Evolutionary conservation across 192 early-diverging fungal genomes (phyloP), one percentile per base, ranked within the genome.

Genomic region (Backusella circina): DNA sequence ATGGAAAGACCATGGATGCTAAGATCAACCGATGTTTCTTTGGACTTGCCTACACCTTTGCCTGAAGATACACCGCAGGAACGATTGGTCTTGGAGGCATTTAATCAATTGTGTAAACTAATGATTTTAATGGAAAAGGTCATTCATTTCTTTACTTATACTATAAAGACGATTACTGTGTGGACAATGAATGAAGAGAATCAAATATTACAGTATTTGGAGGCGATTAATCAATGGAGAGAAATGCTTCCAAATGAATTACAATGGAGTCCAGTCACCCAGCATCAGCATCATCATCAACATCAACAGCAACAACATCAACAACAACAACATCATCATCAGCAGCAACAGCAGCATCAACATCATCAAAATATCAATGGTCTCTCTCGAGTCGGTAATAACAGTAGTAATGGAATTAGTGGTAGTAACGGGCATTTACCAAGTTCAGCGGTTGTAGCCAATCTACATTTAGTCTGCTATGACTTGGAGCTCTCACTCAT

Each of bases 41-140:
- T 79, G 21, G 66, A 67, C 12, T 66, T 80, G 36, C 82, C 82
- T 1, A 67, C 54, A 30, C 50, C 72, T 16, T 54, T 74, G 21
- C 82, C 77, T 8, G 78, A 74, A 64, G 82, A 83, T 67, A 69
- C 67, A 35, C 35, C 36, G 4, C 72, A 79, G 21, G 82, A 83
- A 36, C 44, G 74, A 4, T 15, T 65, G 9, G 44, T 77, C 0
- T 30, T 79, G 36, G 82, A 83, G 7, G 82, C 72, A 33, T 83
- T 83, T 44, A 47, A 54, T 30, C 71, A 70, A 21, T n/a, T 74
- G 12, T 76, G 71, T 33, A 71, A 72, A 44, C 44, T 83, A 15
- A 77, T 76, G 75, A 75, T 74, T 51, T 30, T 83, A 28, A 70
- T 75, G 37, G 82, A 83, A 41, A 77, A 67, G 33, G 65, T 73